Conservation (phyloP, 139 green algal genomes). For the Nannochloris sp. region DNA sequence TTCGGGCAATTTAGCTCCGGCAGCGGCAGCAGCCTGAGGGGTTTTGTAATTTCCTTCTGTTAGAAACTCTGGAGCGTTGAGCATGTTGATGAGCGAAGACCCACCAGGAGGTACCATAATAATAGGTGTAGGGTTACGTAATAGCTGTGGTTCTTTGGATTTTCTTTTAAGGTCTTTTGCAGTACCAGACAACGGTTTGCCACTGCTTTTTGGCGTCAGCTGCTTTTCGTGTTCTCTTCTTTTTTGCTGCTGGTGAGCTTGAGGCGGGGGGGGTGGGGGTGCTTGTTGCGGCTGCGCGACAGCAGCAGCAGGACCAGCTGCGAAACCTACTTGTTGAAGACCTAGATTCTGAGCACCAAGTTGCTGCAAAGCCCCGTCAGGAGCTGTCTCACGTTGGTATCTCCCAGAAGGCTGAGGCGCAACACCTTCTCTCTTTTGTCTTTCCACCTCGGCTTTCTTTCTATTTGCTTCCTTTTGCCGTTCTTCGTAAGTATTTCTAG, state of each 20-base stretch:
- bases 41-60: constrained; percentile 42
- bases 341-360: constrained; percentile 29
- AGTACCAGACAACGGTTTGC: background rate
- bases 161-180: too few species aligned
- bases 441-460: background rate
- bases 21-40: constrained; percentile 12
- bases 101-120: constrained; percentile 55
- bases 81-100: constrained; percentile 54
- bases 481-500: background rate
- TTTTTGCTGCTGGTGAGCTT: background rate
- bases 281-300: background rate
- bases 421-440: background rate
- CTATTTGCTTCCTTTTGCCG: background rate
- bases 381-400: constrained; percentile 29
- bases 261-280: constrained; percentile 2
- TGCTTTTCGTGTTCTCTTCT: background rate
- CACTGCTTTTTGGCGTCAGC: background rate
- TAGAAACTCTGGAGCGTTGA: constrained; percentile 46
- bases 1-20: background rate
- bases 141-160: background rate
- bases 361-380: constrained; percentile 24
- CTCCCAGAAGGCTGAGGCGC: constrained; percentile 16
- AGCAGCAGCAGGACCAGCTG: background rate
- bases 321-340: constrained; percentile 19
- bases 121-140: constrained; percentile 29